These are phyloP conservation scores for Akebia trifoliata DNA, from an alignment of 164 flowering plant genomes.

Conservation along the genomic window DNA sequence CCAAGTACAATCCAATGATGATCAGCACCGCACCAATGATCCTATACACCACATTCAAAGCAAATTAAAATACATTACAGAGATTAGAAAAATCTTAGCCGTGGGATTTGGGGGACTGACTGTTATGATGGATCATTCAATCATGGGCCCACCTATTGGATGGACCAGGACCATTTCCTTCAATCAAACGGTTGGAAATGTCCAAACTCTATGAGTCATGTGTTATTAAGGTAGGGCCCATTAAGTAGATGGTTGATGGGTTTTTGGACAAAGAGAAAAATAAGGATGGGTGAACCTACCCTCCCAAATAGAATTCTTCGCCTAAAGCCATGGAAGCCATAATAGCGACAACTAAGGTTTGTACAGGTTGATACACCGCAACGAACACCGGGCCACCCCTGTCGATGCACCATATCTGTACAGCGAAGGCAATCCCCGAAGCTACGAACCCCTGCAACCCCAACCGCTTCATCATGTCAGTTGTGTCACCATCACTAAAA, in stretches of 20 bases:
- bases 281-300: constrained; percentile 31
- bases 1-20: constrained; percentile 79
- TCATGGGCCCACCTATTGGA: no score
- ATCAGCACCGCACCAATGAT: constrained; percentile 88
- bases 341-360: constrained; percentile 94
- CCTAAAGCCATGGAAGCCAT: constrained; percentile 89
- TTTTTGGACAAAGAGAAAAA: not conserved
- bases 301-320: constrained; percentile 95
- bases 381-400: constrained; percentile 99
- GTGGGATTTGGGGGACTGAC: no score
- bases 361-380: constrained; percentile 98
- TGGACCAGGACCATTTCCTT: no score
- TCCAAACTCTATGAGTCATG: no score
- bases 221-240: no score
- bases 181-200: no score
- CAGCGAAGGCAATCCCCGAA: constrained; percentile 97
- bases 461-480: no score
- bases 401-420: constrained; percentile 99
- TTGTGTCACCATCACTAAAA: no score
- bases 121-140: no score
- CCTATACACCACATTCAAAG: constrained; percentile 39
- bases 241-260: no score
- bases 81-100: no score
- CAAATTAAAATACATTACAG: no score
- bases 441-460: constrained; percentile 92